These are phyloP conservation scores for Fusarium anguioides DNA, from an alignment of 2,329 filamentous ascomycete genomes.

Conservation along the genomic window DNA sequence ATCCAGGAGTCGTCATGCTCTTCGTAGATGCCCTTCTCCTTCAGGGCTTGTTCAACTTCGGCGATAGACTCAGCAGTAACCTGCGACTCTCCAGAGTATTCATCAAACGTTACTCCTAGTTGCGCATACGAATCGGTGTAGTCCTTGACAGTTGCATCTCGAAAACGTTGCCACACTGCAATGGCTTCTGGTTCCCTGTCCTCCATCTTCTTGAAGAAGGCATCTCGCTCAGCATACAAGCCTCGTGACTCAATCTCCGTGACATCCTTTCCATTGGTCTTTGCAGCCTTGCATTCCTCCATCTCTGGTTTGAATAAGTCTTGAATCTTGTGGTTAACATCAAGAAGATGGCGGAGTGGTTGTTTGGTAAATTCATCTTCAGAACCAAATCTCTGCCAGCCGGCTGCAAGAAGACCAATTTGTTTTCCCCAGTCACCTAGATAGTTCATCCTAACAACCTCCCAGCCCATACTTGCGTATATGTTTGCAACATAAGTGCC, in stretches of 20 bases:
- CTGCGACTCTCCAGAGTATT: conserved; percentile 75
- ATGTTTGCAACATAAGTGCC: conserved; percentile 75
- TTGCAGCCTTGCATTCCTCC: conserved; percentile 62
- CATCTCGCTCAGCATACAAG: conserved; percentile 61
- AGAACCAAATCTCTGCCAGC: conserved; percentile 73
- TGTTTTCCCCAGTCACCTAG: conserved; percentile 81
- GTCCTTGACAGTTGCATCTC: conserved; percentile 64
- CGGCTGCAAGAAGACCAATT: conserved; percentile 71
- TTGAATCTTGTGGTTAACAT: conserved; percentile 76
- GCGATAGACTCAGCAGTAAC: conserved; percentile 63
- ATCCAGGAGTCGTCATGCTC: conserved; percentile 73
- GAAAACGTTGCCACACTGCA: conserved; percentile 64
- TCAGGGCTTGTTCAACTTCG: conserved; percentile 67
- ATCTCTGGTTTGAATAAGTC: conserved; percentile 71
- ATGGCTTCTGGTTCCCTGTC: conserved; percentile 65
- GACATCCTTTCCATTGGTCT: conserved; percentile 54
- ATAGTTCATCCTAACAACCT: conserved; percentile 76
- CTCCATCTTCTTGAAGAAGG: conserved; percentile 70
- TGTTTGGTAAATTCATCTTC: conserved; percentile 72
- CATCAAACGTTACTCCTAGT: conserved; percentile 67
- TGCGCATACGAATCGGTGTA: conserved; percentile 66
- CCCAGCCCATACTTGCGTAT: conserved; percentile 73
- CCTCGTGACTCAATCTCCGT: conserved; percentile 52
- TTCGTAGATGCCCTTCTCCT: conserved; percentile 70
- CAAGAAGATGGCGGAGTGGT: conserved; percentile 75